phyloP scores from a whole-genome alignment of 768 basidiomycete species.

The Calocybe cyanea region DNA sequence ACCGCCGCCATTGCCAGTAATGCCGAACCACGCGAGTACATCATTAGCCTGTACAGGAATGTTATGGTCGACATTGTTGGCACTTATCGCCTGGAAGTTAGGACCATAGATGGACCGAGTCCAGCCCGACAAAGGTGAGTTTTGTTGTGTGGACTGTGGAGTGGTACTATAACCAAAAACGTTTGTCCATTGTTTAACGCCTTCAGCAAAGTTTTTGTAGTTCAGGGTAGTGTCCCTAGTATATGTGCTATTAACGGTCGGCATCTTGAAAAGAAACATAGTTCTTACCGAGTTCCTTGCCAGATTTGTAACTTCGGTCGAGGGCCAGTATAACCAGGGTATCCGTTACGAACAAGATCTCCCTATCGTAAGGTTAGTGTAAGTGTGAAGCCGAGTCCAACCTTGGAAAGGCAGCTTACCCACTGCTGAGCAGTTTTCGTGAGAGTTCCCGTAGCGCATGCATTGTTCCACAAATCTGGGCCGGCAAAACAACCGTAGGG shows the following conservation, averaged over 20 bases:
- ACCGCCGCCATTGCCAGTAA: conserved; percentile 23
- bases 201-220: conserved; percentile 47
- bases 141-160: conserved; percentile 32
- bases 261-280: background rate
- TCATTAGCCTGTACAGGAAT: conserved; percentile 46
- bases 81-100: conserved; percentile 46
- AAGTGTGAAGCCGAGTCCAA: background rate
- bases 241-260: background rate
- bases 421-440: conserved; percentile 45
- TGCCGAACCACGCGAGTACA: conserved; percentile 45
- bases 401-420: conserved; percentile 23
- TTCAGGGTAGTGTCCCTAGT: conserved; percentile 49
- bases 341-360: conserved; percentile 40
- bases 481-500: conserved; percentile 53
- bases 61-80: conserved; percentile 45
- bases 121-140: conserved; percentile 42
- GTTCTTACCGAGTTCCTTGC: conserved; percentile 44
- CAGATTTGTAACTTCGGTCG: conserved; percentile 50
- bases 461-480: conserved; percentile 41
- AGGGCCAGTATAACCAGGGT: conserved; percentile 49
- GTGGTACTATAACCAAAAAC: conserved; percentile 44
- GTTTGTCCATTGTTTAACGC: conserved; percentile 54
- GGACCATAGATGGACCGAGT: conserved; percentile 46
- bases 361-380: conserved; percentile 26
- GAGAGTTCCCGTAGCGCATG: conserved; percentile 41